A percentile compares a stretch with the other conserved stretches of the same genome.
phyloP scores from a whole-genome alignment of 148 eudicot species.

The Diospyros lotus region DNA sequence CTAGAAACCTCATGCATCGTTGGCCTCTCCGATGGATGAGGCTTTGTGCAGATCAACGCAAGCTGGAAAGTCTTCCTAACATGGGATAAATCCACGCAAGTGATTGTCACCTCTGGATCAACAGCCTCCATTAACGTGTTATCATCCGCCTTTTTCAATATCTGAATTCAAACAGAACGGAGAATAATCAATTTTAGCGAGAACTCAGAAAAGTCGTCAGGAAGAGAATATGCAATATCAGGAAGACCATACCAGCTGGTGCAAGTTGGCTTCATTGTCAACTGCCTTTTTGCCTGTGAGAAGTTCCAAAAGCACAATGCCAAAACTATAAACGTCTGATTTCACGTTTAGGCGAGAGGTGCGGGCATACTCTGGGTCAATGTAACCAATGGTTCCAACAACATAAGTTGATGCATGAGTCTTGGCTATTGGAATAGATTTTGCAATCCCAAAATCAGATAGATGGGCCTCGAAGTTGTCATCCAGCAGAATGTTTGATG shows the following conservation, averaged over 20 bases:
- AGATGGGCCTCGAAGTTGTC: conserved; percentile 62
- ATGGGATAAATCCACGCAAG: conserved; percentile 44
- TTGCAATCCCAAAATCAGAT: conserved; percentile 72
- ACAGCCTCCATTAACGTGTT: conserved; percentile 65
- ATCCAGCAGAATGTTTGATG: conserved; percentile 67
- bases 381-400: conserved; percentile 69
- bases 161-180: conserved; percentile 25
- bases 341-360: conserved; percentile 65
- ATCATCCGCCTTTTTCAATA: conserved; percentile 50
- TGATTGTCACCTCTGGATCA: conserved; percentile 59
- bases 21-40: conserved; percentile 52
- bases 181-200: too few species aligned
- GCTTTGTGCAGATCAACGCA: conserved; percentile 60
- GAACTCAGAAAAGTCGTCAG: too few species aligned
- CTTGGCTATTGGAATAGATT: conserved; percentile 48
- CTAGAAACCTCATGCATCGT: conserved; percentile 60
- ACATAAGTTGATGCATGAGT: conserved; percentile 65
- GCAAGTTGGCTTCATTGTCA: conserved; percentile 60
- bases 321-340: conserved; percentile 75
- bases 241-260: conserved; percentile 51
- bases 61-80: conserved; percentile 54
- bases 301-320: conserved; percentile 64
- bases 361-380: conserved; percentile 71
- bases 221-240: too few species aligned
- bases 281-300: conserved; percentile 66